Evolutionary conservation across 805 yeast species (phyloP).

Genomic region (Blastobotrys peoriensis): DNA sequence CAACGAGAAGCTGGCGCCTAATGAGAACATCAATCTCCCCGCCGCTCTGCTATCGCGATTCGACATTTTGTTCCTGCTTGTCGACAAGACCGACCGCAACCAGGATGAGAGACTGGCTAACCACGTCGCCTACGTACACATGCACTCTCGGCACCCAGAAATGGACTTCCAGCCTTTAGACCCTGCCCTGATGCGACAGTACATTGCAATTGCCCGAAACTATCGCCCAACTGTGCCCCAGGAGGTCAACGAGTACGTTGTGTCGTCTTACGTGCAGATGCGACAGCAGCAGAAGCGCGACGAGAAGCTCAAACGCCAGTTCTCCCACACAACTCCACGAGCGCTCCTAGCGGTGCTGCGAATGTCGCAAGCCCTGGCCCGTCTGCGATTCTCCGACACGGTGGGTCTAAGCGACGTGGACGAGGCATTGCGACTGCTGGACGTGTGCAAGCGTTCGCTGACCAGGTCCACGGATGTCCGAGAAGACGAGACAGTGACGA

Average conservation of each 20-base stretch:
- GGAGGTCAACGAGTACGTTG: conserved; percentile 81
- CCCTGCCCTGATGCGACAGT: conserved; percentile 76
- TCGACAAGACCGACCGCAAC: conserved; percentile 78
- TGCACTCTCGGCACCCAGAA: conserved; percentile 79
- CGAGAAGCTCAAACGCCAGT: conserved; percentile 64
- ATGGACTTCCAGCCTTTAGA: conserved; percentile 70
- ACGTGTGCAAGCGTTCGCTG: conserved; percentile 82
- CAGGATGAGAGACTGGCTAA: conserved; percentile 80
- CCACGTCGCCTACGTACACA: conserved; percentile 94
- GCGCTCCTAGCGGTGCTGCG: conserved; percentile 86
- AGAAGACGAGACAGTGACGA: conserved; percentile 60
- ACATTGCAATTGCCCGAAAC: conserved; percentile 76
- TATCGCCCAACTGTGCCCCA: conserved; percentile 79
- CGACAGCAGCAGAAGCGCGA: conserved; percentile 84
- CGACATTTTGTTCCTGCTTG: conserved; percentile 78
- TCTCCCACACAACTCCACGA: conserved; percentile 93
- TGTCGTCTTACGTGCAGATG: conserved; percentile 79
- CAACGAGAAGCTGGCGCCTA: conserved; percentile 82
- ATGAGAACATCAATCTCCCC: conserved; percentile 92
- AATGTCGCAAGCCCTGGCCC: conserved; percentile 90
- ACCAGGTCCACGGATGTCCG: conserved; percentile 41
- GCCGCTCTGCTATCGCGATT: conserved; percentile 95
- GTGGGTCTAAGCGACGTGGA: conserved; percentile 83
- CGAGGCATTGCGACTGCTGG: conserved; percentile 83
- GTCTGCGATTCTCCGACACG: conserved; percentile 69